Evolutionary conservation across 2,329 filamentous ascomycete genomes (phyloP), one percentile per base, ranked within the genome.

Genomic region (Cylindrodendrum hubeiense): DNA sequence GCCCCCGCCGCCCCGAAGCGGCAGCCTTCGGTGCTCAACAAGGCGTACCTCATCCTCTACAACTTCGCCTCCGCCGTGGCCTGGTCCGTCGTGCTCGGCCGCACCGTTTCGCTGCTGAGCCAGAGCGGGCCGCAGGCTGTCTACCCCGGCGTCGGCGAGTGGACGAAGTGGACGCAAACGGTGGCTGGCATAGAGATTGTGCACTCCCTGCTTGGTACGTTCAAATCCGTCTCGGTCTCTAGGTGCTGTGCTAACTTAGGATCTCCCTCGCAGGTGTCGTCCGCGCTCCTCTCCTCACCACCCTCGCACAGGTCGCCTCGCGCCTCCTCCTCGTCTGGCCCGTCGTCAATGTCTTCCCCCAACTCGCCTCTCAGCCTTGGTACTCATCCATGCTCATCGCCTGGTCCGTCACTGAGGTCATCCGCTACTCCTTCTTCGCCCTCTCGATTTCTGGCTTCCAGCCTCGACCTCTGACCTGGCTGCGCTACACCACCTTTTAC

Each of bases 401-500:
- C 33, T 98, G 96, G 95, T 91, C 90, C 69, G 80, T 93, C 64
- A 98, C 96, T 66, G 96, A 99, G 83, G 92, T 97, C 57, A 91
- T 98, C 74, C 91, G 96, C 59, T 99, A 99, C 86, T 88, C 89
- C 51, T 99, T 93, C 86, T 98, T 98, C 78, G 92, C 93, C 37
- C 86, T 94, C 74, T 90, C 89, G 72, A 87, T 96, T 33, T 82
- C 84, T 68, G 85, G 88, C 28, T 77, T 81, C 65, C 88, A 92
- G 30, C 93, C 94, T 0, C 78, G 75, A 1, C 83, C 86, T 65
- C 86, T 97, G 77, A 89, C 89, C 39, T 97, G 94, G 92, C 83
- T 97, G 80, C 86, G 94, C 73, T 95, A 98, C 81, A 97, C 97
- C 79, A 94, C 93, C 8, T 99, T 99, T 82, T 94, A 93, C 74